Percentiles rank a stretch among this genome's conserved stretches.
Evolutionary conservation across 2,329 filamentous ascomycete genomes (phyloP).

Genomic region (Neobulgaria alba): DNA sequence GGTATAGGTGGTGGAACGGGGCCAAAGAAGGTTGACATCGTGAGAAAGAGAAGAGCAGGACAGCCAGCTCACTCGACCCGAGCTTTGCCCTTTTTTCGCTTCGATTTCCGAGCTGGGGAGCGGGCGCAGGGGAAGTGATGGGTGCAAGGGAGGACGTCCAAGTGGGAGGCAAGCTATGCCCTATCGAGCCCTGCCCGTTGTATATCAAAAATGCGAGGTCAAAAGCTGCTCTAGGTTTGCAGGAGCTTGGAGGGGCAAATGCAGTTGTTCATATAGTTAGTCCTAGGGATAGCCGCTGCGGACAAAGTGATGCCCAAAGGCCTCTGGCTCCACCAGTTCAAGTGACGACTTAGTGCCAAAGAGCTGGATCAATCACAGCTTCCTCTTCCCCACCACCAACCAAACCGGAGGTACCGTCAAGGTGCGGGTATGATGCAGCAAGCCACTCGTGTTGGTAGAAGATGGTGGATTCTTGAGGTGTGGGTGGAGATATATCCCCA

Average conservation of each 20-base stretch:
- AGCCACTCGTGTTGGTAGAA: no score
- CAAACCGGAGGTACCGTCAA: background rate
- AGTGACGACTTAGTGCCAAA: background rate
- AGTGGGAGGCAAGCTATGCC: background rate
- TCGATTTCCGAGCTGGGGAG: no score
- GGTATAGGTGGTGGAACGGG: slow-evolving; percentile 22
- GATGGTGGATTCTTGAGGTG: no score
- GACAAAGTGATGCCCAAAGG: background rate
- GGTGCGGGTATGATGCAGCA: no score
- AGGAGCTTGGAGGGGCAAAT: no score
- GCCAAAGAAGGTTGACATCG: slow-evolving; percentile 20
- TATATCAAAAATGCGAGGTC: no score
- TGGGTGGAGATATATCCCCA: background rate
- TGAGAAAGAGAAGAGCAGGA: slow-evolving; percentile 1
- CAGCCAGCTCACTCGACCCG: no score
- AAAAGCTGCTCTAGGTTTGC: no score
- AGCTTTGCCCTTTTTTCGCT: no score
- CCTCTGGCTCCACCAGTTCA: background rate
- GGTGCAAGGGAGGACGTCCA: no score
- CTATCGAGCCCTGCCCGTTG: background rate
- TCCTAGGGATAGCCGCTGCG: background rate
- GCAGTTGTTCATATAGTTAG: no score
- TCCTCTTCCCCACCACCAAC: background rate
- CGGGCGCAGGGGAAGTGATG: no score
- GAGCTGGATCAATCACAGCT: background rate